Percentiles rank a stretch among this genome's conserved stretches.
phyloP scores from a whole-genome alignment of 2,329 filamentous ascomycete genomes.

The Fusarium drepaniforme region DNA sequence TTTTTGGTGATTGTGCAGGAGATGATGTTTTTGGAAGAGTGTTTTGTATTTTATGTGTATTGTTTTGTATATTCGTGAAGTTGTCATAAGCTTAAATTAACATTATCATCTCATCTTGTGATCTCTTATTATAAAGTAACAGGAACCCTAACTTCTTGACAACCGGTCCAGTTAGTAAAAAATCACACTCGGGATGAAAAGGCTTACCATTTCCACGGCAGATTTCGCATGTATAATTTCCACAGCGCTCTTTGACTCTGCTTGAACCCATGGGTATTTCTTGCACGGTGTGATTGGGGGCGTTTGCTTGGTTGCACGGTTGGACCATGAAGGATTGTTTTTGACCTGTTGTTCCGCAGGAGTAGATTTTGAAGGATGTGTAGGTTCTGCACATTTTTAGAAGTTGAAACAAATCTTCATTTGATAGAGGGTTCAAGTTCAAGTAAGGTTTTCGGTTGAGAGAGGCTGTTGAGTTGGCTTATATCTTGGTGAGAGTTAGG shows the following conservation, averaged over 20 bases:
- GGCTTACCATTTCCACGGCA: neutral
- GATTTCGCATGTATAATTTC: neutral
- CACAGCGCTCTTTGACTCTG: neutral
- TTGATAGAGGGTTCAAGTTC: too few species aligned
- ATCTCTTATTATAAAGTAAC: neutral
- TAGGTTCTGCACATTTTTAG: neutral
- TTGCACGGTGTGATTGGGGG: neutral
- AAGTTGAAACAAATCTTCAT: too few species aligned
- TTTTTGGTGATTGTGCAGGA: neutral
- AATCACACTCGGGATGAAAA: neutral
- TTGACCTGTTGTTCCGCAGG: neutral
- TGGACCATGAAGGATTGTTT: neutral
- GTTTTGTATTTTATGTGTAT: neutral
- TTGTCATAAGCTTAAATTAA: neutral
- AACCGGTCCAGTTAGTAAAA: neutral
- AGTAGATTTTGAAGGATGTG: neutral
- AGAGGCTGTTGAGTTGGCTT: neutral
- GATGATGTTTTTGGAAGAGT: neutral
- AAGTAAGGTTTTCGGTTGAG: neutral
- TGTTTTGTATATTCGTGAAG: neutral
- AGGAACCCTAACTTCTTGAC: neutral
- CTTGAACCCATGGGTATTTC: neutral
- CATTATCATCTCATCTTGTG: neutral
- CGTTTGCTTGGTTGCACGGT: neutral
- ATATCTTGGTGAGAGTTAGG: neutral